These are phyloP conservation scores for Talaromyces trachyspermus DNA, from an alignment of 495 filamentous ascomycete genomes.

Conservation along the genomic window DNA sequence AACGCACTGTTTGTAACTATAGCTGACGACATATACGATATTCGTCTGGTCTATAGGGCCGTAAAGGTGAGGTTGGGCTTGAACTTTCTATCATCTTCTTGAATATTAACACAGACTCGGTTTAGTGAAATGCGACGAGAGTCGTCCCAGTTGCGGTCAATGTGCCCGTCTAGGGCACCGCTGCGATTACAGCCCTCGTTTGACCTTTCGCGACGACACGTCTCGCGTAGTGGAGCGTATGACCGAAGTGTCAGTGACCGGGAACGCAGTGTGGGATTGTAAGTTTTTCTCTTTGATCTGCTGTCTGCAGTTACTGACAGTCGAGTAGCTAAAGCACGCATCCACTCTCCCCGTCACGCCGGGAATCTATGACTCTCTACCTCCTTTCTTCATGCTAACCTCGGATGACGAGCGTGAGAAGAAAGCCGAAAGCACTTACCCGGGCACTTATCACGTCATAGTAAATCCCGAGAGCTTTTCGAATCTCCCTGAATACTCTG, in stretches of 20 bases:
- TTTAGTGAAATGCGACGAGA: constrained; percentile 46
- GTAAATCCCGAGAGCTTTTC: constrained; percentile 49
- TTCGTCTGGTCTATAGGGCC: constrained; percentile 27
- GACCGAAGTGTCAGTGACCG: constrained; percentile 41
- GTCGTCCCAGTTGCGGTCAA: constrained; percentile 48
- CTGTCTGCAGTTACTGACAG: constrained; percentile 3
- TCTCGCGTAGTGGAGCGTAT: constrained; percentile 48
- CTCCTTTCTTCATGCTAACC: constrained; percentile 45
- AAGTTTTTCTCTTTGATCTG: constrained; percentile 14
- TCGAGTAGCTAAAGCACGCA: constrained; percentile 17
- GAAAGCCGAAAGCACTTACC: constrained; percentile 45
- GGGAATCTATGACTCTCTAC: constrained; percentile 33
- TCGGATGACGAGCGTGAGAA: constrained; percentile 55
- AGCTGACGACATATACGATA: too few species aligned
- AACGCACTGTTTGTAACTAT: too few species aligned
- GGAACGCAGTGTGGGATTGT: constrained; percentile 50
- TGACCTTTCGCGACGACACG: constrained; percentile 51
- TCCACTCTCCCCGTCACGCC: constrained; percentile 16
- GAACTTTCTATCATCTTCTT: not conserved
- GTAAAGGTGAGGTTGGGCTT: constrained; percentile 36
- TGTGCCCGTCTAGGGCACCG: constrained; percentile 48
- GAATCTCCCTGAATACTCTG: constrained; percentile 44
- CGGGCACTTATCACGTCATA: constrained; percentile 52
- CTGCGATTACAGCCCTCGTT: constrained; percentile 50
- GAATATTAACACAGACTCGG: constrained; percentile 8